phyloP scores from a whole-genome alignment of 2,329 filamentous ascomycete species.

The Clonostachys rosea region DNA sequence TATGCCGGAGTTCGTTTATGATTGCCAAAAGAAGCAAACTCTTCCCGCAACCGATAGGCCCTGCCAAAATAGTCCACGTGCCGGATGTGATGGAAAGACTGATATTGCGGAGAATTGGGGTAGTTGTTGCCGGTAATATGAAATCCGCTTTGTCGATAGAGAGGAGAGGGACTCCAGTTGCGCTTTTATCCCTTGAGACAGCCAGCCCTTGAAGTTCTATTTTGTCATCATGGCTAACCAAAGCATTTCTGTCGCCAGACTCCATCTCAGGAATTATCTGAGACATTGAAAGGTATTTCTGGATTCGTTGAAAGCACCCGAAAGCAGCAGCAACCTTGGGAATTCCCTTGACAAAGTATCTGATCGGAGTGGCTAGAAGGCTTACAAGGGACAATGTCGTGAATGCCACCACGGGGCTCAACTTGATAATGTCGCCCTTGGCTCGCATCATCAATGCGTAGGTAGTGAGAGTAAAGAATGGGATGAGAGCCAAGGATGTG shows the following conservation, averaged over 20 bases:
- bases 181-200: too few species aligned
- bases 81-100: constrained; percentile 7
- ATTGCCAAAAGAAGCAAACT: constrained; percentile 28
- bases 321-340: constrained; percentile 2
- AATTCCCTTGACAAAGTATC: constrained; percentile 1
- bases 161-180: too few species aligned
- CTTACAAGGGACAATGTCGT: constrained; percentile 9
- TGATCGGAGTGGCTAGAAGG: constrained; percentile 1
- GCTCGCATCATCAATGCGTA: constrained; percentile 6
- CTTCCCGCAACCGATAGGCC: constrained; percentile 30
- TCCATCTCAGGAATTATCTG: too few species aligned
- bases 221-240: too few species aligned
- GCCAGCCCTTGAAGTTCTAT: too few species aligned
- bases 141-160: constrained; percentile 1
- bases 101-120: constrained; percentile 14
- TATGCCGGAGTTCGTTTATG: constrained; percentile 22
- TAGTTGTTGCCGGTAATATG: not conserved
- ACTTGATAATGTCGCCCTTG: not conserved
- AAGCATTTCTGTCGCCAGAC: constrained; percentile 8
- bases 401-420: constrained; percentile 25
- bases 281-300: constrained; percentile 6
- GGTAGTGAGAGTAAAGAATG: constrained; percentile 15
- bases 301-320: constrained; percentile 3
- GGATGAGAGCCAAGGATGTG: constrained; percentile 20
- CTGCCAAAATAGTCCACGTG: not conserved